A percentile compares a stretch with the other conserved stretches of the same genome.
Evolutionary conservation across 2,329 filamentous ascomycete species (phyloP).

Genomic region (Diaporthe vexans): DNA sequence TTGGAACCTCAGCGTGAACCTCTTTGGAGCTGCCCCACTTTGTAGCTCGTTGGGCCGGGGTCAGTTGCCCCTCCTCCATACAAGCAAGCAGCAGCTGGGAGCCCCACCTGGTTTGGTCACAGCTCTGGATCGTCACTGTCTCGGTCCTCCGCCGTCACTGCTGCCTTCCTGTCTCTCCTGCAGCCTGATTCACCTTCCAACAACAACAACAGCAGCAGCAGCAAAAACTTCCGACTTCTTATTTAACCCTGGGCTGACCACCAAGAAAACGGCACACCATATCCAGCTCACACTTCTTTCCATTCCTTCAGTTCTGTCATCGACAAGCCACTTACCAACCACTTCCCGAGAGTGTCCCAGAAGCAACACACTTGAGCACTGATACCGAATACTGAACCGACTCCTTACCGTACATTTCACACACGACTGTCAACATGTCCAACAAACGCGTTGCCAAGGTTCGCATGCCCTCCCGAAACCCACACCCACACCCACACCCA

Average conservation of each 20-base stretch:
- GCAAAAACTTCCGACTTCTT: background rate
- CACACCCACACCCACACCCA: background rate
- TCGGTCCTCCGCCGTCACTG: background rate
- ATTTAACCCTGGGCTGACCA: background rate
- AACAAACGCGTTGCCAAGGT: slow-evolving; percentile 36
- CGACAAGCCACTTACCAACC: background rate
- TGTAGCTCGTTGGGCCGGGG: background rate
- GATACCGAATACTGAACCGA: background rate
- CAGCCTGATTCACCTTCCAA: slow-evolving; percentile 12
- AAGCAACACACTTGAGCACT: background rate
- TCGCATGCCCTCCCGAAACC: background rate
- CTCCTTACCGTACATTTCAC: background rate
- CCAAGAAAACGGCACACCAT: background rate
- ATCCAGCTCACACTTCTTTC: background rate
- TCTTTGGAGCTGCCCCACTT: slow-evolving; percentile 22
- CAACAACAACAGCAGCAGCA: background rate
- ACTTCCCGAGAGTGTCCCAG: background rate
- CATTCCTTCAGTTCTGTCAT: background rate
- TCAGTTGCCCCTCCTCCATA: slow-evolving; percentile 18
- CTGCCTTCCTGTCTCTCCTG: slow-evolving; percentile 2
- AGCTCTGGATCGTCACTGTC: slow-evolving; percentile 5
- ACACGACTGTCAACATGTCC: slow-evolving; percentile 16
- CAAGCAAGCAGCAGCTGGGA: background rate
- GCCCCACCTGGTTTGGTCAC: slow-evolving; percentile 18
- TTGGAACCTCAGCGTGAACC: background rate